These are phyloP conservation scores for Boletus subcaerulescens DNA, from an alignment of 768 basidiomycete genomes.

Conservation along the genomic window DNA sequence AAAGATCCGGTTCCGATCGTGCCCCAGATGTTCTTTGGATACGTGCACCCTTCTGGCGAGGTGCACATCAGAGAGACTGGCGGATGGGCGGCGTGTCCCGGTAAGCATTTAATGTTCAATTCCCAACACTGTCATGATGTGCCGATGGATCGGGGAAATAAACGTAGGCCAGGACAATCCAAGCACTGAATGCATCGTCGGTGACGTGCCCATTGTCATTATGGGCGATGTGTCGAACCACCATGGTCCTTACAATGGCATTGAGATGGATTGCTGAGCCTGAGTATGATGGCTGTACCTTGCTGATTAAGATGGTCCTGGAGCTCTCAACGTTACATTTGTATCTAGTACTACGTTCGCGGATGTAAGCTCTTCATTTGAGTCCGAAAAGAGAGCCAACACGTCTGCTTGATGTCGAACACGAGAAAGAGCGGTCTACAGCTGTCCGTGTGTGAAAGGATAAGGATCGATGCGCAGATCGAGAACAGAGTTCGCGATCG, in stretches of 20 bases:
- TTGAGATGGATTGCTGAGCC: slow-evolving; percentile 19
- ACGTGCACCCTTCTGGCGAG: slow-evolving; percentile 39
- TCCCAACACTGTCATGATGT: not conserved
- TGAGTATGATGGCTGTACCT: not conserved
- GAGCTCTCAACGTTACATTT: no score
- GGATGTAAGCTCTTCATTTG: no score
- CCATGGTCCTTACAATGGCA: slow-evolving; percentile 34
- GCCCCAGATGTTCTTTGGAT: slow-evolving; percentile 37
- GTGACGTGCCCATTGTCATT: slow-evolving; percentile 40
- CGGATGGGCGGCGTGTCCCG: slow-evolving; percentile 55
- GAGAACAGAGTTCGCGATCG: no score
- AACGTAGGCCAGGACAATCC: slow-evolving; percentile 57
- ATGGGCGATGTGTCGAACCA: slow-evolving; percentile 42
- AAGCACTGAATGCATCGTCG: slow-evolving; percentile 29
- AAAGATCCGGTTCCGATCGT: slow-evolving; percentile 38
- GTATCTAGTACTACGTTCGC: no score
- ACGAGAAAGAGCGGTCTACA: no score
- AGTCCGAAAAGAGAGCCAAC: no score
- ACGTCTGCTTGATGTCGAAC: no score
- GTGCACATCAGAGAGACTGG: slow-evolving; percentile 41
- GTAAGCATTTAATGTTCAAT: slow-evolving; percentile 14
- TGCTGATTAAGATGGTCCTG: no score
- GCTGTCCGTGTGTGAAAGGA: no score
- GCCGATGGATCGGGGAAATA: not conserved
- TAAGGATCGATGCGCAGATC: no score